These are phyloP conservation scores for Suillus plorans DNA, from an alignment of 768 basidiomycete species.

Conservation along the genomic window DNA sequence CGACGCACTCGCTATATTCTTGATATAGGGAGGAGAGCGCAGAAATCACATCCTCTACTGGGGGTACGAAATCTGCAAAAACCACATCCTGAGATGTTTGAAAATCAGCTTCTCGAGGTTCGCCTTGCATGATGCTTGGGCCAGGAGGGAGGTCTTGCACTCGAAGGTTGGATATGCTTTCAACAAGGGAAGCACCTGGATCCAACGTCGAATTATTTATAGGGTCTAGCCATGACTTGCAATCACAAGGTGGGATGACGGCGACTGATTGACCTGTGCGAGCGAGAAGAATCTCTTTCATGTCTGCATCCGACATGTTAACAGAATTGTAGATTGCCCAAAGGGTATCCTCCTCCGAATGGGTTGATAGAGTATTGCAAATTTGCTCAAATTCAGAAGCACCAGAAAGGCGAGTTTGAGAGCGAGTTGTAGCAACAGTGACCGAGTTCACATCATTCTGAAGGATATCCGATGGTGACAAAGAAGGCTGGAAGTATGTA, in stretches of 20 bases:
- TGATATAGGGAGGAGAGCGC: conserved; percentile 48
- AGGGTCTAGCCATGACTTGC: neutral
- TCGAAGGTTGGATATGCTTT: neutral
- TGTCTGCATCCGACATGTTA: conserved; percentile 2
- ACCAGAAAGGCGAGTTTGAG: neutral
- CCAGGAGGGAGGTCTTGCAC: neutral
- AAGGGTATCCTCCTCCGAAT: neutral
- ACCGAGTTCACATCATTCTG: neutral
- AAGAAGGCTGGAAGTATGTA: conserved; percentile 13
- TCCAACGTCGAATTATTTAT: neutral
- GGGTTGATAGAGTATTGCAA: neutral
- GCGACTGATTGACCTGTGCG: conserved; percentile 5
- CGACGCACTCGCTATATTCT: conserved; percentile 47
- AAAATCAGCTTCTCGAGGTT: neutral
- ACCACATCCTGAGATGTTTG: neutral
- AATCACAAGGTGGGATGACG: neutral
- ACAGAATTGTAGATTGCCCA: neutral
- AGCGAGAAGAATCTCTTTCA: conserved; percentile 4
- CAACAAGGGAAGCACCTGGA: neutral
- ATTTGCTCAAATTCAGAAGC: neutral
- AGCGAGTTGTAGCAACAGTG: neutral
- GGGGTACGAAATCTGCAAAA: neutral
- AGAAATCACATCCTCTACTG: conserved; percentile 33
- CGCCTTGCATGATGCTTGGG: neutral
- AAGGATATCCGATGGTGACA: neutral